Percentiles rank a stretch among this genome's conserved stretches.
phyloP scores from a whole-genome alignment of 2,329 filamentous ascomycete genomes.

The Graphilbum fragrans region DNA sequence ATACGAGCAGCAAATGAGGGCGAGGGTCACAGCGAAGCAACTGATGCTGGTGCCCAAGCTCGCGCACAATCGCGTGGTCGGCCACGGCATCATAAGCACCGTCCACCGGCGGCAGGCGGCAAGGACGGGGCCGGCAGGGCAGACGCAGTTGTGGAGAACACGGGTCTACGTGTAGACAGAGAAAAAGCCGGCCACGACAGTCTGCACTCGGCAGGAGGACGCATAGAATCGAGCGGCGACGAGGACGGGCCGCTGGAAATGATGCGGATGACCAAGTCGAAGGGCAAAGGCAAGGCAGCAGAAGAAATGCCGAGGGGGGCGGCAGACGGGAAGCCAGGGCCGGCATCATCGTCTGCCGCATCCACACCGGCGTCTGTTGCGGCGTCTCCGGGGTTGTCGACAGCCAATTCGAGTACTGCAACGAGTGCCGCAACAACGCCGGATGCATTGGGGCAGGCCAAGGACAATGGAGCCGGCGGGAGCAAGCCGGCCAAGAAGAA shows the following conservation, averaged over 20 bases:
- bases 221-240: slow-evolving; percentile 56
- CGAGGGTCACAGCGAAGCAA: slow-evolving; percentile 7
- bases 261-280: slow-evolving; percentile 43
- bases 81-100: not conserved
- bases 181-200: too few species aligned
- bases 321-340: not conserved
- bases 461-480: not conserved
- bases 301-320: not conserved
- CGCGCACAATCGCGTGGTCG: not conserved
- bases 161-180: slow-evolving; percentile 23
- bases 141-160: too few species aligned
- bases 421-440: not conserved
- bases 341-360: too few species aligned
- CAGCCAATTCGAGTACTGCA: not conserved
- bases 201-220: too few species aligned
- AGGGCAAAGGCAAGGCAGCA: slow-evolving; percentile 9
- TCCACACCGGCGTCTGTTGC: too few species aligned
- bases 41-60: not conserved
- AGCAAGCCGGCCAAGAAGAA: slow-evolving; percentile 9
- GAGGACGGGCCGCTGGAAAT: slow-evolving; percentile 79
- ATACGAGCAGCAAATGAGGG: slow-evolving; percentile 13
- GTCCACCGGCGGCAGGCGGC: too few species aligned
- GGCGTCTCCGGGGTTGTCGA: not conserved
- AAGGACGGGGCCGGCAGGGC: too few species aligned
- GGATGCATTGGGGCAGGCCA: not conserved